Conservation (phyloP, 331 rosid genomes). For the Quercus phellos region DNA sequence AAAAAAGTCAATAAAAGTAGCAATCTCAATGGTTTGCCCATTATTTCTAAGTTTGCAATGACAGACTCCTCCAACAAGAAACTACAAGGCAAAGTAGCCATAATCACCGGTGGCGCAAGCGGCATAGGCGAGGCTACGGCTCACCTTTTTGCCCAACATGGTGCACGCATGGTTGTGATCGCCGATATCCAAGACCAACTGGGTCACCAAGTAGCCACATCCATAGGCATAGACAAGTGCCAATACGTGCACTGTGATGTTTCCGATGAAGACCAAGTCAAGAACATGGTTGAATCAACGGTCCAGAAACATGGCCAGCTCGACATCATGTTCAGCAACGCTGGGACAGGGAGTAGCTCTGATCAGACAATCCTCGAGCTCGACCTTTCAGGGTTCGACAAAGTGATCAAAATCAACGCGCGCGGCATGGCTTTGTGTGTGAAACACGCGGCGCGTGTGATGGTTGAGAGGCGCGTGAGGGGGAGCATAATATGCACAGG, state of each 20-base stretch:
- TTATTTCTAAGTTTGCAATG: constrained; percentile 15
- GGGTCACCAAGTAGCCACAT: constrained; percentile 16
- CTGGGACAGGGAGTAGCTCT: constrained; percentile 1
- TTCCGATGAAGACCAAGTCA: constrained; percentile 26
- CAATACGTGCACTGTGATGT: constrained; percentile 31
- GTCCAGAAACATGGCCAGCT: constrained; percentile 15
- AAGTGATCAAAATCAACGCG: constrained; percentile 11
- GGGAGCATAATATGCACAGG: constrained; percentile 31
- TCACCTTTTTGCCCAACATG: constrained; percentile 18
- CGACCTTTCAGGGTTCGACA: constrained; percentile 12
- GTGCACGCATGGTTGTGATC: constrained; percentile 24
- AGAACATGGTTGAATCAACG: constrained; percentile 15
- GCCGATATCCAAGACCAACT: constrained; percentile 33
- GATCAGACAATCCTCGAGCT: constrained; percentile 24
- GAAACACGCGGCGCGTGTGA: constrained; percentile 34
- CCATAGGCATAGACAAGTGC: constrained; percentile 18
- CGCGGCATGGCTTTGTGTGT: constrained; percentile 25
- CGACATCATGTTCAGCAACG: constrained; percentile 40
- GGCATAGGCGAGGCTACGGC: constrained; percentile 37
- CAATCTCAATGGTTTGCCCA: too few relatives aligned
- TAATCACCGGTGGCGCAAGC: constrained; percentile 36
- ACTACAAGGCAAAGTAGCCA: constrained; percentile 30
- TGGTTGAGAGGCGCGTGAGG: constrained; percentile 22
- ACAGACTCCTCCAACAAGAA: background rate
- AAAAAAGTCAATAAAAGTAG: too few relatives aligned